phyloP scores from a whole-genome alignment of 129 eudicot genomes.

The Logfia minima region DNA sequence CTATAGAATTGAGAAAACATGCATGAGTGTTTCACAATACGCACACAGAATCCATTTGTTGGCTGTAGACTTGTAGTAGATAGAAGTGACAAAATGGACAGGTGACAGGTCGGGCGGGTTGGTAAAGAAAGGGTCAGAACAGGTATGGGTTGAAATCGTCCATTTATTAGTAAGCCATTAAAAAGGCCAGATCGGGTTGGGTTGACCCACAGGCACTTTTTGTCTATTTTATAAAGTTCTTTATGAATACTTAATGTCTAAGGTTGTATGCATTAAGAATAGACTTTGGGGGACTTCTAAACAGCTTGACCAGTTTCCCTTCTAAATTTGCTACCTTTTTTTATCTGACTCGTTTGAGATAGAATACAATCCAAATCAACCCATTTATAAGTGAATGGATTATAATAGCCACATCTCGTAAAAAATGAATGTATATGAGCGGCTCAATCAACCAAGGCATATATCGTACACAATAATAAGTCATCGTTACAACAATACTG shows the following conservation, averaged over 20 bases:
- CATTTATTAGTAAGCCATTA: background rate
- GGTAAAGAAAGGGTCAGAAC: background rate
- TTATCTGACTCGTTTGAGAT: background rate
- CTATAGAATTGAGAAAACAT: constrained; percentile 33
- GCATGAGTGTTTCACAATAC: constrained; percentile 6
- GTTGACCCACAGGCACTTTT: background rate
- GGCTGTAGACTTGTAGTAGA: background rate
- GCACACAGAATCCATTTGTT: background rate
- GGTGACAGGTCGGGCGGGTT: background rate
- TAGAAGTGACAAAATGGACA: background rate
- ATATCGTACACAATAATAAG: constrained; percentile 91
- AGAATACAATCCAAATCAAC: background rate
- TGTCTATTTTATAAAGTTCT: background rate
- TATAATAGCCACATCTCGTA: background rate
- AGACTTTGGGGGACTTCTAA: background rate
- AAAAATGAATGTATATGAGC: constrained; percentile 7
- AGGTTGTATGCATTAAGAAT: background rate
- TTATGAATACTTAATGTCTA: background rate
- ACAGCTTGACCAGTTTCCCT: background rate
- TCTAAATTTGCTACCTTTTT: background rate
- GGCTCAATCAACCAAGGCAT: constrained; percentile 88
- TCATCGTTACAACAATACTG: constrained; percentile 79
- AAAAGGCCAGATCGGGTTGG: background rate
- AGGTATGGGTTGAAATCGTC: background rate
- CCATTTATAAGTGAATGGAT: background rate